Conservation (phyloP, 1,284 basidiomycete species). For the Exobasidium cylindrosporum region DNA sequence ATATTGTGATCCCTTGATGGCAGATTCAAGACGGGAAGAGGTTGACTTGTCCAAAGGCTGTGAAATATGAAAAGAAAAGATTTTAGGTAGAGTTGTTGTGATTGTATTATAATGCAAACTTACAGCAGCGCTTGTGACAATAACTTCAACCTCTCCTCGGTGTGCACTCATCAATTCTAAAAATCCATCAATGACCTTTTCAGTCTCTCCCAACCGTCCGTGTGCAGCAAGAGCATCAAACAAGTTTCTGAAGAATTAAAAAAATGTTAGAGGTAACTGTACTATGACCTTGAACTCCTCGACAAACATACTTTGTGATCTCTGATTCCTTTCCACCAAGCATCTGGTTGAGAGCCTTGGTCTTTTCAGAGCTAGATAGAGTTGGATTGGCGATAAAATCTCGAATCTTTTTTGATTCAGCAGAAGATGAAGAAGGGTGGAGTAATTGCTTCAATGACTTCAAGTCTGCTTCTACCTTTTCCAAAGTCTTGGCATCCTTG, state of each 20-base stretch:
- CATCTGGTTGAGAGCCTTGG: constrained; percentile 68
- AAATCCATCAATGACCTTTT: constrained; percentile 87
- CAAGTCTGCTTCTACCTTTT: constrained; percentile 65
- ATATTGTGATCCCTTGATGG: constrained; percentile 48
- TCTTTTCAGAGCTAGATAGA: constrained; percentile 74
- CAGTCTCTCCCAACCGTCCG: constrained; percentile 78
- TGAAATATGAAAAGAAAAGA: constrained; percentile 2
- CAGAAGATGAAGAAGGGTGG: constrained; percentile 16
- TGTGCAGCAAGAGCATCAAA: constrained; percentile 88
- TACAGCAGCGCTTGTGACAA: constrained; percentile 70
- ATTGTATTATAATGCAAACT: constrained; percentile 51
- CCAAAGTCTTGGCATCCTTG: constrained; percentile 60
- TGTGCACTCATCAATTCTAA: constrained; percentile 82
- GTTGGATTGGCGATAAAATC: constrained; percentile 83
- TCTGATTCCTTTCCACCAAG: constrained; percentile 57
- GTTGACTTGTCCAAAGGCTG: constrained; percentile 48
- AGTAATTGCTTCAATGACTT: constrained; percentile 49
- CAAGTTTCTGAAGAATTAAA: constrained; percentile 64
- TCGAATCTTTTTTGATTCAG: constrained; percentile 62
- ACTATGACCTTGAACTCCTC: not conserved
- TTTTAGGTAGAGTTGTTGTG: not conserved
- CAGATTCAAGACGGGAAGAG: constrained; percentile 47
- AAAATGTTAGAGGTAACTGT: not conserved
- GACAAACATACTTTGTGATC: constrained; percentile 47
- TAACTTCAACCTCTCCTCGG: constrained; percentile 88